Evolutionary conservation across 2,329 filamentous ascomycete genomes (phyloP).

Genomic region (Penicillium sp.): DNA sequence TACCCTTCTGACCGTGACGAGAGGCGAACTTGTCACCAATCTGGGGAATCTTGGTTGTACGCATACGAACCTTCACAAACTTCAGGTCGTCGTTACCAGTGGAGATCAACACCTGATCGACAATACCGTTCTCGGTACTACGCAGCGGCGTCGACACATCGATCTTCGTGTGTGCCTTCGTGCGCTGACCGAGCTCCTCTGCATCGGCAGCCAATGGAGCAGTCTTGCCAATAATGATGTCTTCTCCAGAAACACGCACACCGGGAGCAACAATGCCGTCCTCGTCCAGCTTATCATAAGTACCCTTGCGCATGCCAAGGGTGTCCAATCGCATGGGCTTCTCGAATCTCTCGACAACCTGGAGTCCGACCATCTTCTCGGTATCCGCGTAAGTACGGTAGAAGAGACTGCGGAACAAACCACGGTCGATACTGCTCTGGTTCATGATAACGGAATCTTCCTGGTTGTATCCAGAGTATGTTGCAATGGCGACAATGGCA

Average conservation of each 20-base stretch:
- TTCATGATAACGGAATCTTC: constrained; percentile 99
- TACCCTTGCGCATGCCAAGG: constrained; percentile 87
- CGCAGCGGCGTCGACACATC: constrained; percentile 93
- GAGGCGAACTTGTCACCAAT: constrained; percentile 99
- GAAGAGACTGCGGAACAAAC: constrained; percentile 94
- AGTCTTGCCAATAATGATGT: constrained; percentile 99
- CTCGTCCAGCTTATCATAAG: constrained; percentile 95
- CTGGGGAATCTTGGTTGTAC: constrained; percentile 96
- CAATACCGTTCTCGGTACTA: constrained; percentile 94
- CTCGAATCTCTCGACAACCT: constrained; percentile 90
- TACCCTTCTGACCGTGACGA: constrained; percentile 98
- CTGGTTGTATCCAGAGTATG: constrained; percentile 98
- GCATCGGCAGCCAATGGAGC: constrained; percentile 90
- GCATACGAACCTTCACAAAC: constrained; percentile 95
- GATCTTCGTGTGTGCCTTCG: constrained; percentile 84
- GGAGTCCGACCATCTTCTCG: constrained; percentile 93
- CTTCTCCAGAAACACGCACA: constrained; percentile 91
- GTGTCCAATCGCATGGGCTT: constrained; percentile 89
- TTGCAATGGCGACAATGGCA: constrained; percentile 95
- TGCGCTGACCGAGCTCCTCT: constrained; percentile 89
- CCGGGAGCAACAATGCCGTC: constrained; percentile 94
- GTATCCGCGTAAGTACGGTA: constrained; percentile 97
- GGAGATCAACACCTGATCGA: constrained; percentile 89
- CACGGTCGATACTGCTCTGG: constrained; percentile 96
- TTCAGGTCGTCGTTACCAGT: constrained; percentile 92